Percentiles rank a stretch among this genome's conserved stretches.
Evolutionary conservation across 2,329 filamentous ascomycete species (phyloP).

Genomic region (Cytospora schulzeri): DNA sequence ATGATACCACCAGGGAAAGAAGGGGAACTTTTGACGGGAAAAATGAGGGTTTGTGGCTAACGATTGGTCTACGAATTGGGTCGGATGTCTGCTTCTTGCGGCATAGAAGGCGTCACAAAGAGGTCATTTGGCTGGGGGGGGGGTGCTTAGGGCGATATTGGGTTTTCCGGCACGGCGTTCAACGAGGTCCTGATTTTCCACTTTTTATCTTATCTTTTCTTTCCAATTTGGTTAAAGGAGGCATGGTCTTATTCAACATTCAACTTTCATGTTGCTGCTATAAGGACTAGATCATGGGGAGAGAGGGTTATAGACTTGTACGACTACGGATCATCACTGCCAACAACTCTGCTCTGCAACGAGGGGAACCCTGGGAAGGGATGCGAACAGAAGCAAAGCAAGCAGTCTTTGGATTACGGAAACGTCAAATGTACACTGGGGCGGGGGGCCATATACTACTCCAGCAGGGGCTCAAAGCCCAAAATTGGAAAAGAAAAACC

Average conservation of each 20-base stretch:
- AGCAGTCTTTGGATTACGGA: background rate
- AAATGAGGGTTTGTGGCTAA: background rate
- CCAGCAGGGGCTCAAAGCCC: too few relatives aligned
- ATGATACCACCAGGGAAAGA: background rate
- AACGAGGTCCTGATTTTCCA: background rate
- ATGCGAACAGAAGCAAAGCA: background rate
- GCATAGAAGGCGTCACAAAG: slow-evolving; percentile 19
- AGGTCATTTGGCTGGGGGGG: background rate
- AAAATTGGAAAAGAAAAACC: too few relatives aligned
- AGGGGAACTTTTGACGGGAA: background rate
- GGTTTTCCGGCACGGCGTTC: slow-evolving; percentile 17
- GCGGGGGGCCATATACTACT: too few relatives aligned
- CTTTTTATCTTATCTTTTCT: background rate
- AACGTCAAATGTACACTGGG: too few relatives aligned
- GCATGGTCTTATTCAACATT: background rate
- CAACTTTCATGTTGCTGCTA: background rate
- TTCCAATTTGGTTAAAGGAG: background rate
- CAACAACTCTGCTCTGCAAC: background rate
- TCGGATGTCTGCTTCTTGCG: background rate
- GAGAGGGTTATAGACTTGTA: background rate
- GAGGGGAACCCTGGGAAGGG: background rate
- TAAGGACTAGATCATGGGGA: background rate
- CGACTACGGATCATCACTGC: background rate
- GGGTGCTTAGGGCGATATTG: too few relatives aligned
- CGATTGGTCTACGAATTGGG: background rate